A percentile compares a stretch with the other conserved stretches of the same genome.
phyloP scores from a whole-genome alignment of 1,139 yeast species.

The Zygosaccharomyces sapae region DNA sequence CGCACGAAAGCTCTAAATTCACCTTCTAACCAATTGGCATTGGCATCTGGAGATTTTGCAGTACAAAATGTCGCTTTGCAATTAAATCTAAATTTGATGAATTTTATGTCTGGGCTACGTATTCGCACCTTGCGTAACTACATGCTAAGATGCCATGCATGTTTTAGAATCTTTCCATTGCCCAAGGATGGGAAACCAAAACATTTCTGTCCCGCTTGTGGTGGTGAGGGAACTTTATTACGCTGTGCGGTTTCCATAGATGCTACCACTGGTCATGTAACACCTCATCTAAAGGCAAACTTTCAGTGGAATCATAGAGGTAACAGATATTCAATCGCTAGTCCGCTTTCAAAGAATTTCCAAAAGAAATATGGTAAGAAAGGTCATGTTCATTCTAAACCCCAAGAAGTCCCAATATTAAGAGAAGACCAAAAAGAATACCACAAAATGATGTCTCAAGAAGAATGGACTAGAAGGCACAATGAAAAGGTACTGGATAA shows the following conservation, averaged over 20 bases:
- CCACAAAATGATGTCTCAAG: conserved; percentile 78
- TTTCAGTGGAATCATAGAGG: conserved; percentile 96
- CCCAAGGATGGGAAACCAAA: conserved; percentile 71
- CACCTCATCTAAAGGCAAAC: conserved; percentile 86
- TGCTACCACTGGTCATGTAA: conserved; percentile 70
- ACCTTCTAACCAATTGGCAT: conserved; percentile 60
- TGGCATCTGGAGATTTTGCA: conserved; percentile 95
- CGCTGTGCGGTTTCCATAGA: conserved; percentile 89
- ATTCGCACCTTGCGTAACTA: conserved; percentile 83
- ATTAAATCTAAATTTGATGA: conserved; percentile 81
- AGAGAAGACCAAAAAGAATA: conserved; percentile 96
- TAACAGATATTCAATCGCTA: conserved; percentile 68
- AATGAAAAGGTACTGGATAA: conserved; percentile 81
- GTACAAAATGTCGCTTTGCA: conserved; percentile 93
- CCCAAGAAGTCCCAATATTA: conserved; percentile 49
- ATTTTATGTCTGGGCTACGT: conserved; percentile 77
- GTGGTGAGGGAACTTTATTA: conserved; percentile 88
- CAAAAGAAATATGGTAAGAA: conserved; percentile 62
- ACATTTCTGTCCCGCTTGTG: conserved; percentile 85
- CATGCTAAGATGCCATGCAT: conserved; percentile 96
- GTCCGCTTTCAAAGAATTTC: conserved; percentile 66
- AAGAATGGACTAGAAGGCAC: conserved; percentile 80
- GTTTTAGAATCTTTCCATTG: conserved; percentile 76
- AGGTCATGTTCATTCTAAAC: conserved; percentile 65
- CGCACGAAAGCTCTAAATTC: conserved; percentile 25